Base-by-base conservation (phyloP, 177 flowering plant genomes). In the Vitis hybrid region DNA sequence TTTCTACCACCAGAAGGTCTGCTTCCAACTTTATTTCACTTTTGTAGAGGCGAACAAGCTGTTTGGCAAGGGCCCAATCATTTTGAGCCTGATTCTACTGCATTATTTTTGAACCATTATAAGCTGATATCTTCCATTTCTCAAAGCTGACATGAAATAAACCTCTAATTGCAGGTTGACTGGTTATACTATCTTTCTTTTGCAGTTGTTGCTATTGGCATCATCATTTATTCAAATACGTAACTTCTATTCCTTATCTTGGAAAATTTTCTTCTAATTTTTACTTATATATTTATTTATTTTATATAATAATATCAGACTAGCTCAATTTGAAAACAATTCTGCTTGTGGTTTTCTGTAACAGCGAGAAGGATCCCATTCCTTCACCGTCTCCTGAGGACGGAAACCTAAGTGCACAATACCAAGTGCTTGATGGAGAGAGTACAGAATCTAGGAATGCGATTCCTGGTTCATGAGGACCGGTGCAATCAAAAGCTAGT, bases 181-280 rank as follows among this genome's bases (percentile, higher is more conserved):
- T 90, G 94, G 97, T 62, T 89, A 70, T 92, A 88, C 79, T 90
- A 76, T 78, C 52, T 86, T 66, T 76, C 94, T 49, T 88, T 85
- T 67, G 74, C 76, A 70, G 52, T 79, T 27, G 92, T 87, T 52
- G 86, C 79, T 58, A 24, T 86, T 67, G 97, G 96, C 49, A 85
- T 92, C 6, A 13, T 87, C 76, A 75, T 89, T 10, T 92, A 92
- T 73, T 88, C 94, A 32, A 65, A 69, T 75, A 78, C 68, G 95
- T 90, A 85, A 10, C 85, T 74, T 46, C 58, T 61, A 46, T 1
- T 49, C 30, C 62, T 55, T 56, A 16, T 56, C 24, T 60, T 54
- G 2, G 19, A 15, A 24, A n/a, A 24, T 27, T 15, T 67, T 59
- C n/a, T 27, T 27, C 4, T 0, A 27, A 27, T 27, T 27, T 27